Base-by-base conservation (phyloP, 2,329 filamentous ascomycete genomes). In the Aureobasidium sp. region DNA sequence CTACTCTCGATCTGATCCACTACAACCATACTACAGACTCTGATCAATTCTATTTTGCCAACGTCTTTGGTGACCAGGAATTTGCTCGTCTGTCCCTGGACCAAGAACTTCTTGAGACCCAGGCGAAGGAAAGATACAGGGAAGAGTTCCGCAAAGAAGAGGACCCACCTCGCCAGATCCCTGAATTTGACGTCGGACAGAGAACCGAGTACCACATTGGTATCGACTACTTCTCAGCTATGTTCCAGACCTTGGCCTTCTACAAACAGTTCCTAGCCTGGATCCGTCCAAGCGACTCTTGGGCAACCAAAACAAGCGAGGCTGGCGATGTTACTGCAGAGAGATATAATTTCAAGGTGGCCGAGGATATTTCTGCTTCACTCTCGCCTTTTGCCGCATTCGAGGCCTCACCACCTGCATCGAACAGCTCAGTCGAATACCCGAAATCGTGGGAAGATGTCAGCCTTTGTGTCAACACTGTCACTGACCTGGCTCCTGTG, bases 61-160 rank as follows among this genome's bases (percentile, higher is more conserved):
- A 79, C 61, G 76, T 84, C 45, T 83, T 78, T 61, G 80, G 78
- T 27, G 75, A 79, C 48, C 82, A 84, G 67, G 81, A 83, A 67
- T 77, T 77, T 52, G 68, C 77, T 48, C 73, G 81, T 37, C 74
- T 81, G 59, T 65, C 75, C 25, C 39, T 71, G 73, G 65, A 70
- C 73, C 62, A 72, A 67, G 49, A 69, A 67, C 39, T 75, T 62
- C 64, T 66, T 64, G 16, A 68, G 49, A 50, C 57, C 30, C 50
- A 66, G 42, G 64, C 70, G 73, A 67, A 71, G 52, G 63, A 63
- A 9, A 50, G 32, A 36, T 50, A 54, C n/a, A 44, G 63, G 34
- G 66, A 68, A 27, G 41, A 61, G 74, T 59, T 59, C 44, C 16
- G 5, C 4, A 36, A 41, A 5, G 34, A 73, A 70, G 67, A 77